Evolutionary conservation across 139 green algal species (phyloP).

Genomic region (Chlamydomonas eustigma): DNA sequence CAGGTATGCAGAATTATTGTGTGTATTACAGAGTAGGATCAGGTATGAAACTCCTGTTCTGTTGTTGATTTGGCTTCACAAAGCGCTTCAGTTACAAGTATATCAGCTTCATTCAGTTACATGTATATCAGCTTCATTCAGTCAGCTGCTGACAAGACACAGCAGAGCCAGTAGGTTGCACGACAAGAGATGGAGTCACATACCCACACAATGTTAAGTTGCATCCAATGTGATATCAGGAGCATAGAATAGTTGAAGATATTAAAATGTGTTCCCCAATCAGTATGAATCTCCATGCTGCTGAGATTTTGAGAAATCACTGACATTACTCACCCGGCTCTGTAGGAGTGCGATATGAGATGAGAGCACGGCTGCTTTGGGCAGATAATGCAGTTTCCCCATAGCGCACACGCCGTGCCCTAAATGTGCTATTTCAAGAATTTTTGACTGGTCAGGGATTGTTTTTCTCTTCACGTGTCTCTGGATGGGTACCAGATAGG

Average conservation of each 20-base stretch:
- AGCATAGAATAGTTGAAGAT: background rate
- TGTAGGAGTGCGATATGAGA: conserved; percentile 19
- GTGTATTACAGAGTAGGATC: too few species aligned
- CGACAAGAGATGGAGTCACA: too few species aligned
- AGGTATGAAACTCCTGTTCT: too few species aligned
- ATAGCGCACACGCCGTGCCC: conserved; percentile 42
- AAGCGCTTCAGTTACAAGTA: too few species aligned
- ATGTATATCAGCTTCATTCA: too few species aligned
- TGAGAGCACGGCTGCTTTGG: conserved; percentile 1
- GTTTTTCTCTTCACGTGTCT: conserved; percentile 31
- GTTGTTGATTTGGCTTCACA: too few species aligned
- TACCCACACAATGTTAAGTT: background rate
- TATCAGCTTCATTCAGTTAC: too few species aligned
- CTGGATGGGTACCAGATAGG: conserved; percentile 40
- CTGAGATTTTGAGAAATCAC: background rate
- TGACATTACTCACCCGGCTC: background rate
- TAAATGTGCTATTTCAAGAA: conserved; percentile 25
- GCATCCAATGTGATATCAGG: background rate
- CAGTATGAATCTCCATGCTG: conserved; percentile 14
- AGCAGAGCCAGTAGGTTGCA: background rate
- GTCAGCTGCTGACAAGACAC: background rate
- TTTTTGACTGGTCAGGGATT: conserved; percentile 24
- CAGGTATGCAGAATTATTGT: background rate
- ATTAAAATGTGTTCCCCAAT: conserved; percentile 21
- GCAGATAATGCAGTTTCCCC: background rate